Percentiles rank a stretch among this genome's conserved stretches.
Evolutionary conservation across 1,284 basidiomycete genomes (phyloP).

Genomic region (Ganoderma lingzhi): DNA sequence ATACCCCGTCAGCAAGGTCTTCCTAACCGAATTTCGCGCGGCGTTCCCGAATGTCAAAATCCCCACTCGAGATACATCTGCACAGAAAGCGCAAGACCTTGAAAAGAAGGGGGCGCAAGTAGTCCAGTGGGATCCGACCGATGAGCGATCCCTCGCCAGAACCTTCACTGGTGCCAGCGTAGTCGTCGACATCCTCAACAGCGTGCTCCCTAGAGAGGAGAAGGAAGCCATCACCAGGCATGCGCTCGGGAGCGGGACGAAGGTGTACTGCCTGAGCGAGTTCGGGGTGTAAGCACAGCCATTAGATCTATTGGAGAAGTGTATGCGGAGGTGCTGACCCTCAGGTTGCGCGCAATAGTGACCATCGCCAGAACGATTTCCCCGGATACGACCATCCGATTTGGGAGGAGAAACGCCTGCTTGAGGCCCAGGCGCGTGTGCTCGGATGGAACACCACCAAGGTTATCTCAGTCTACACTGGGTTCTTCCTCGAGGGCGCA

Average conservation of each 20-base stretch:
- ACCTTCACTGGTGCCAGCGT: not conserved
- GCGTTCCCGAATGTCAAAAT: constrained; percentile 16
- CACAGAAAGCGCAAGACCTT: constrained; percentile 31
- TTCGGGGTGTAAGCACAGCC: constrained; percentile 35
- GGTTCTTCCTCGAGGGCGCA: constrained; percentile 28
- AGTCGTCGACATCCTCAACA: constrained; percentile 13
- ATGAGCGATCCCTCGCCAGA: not conserved
- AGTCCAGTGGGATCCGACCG: not conserved
- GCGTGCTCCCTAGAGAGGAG: constrained; percentile 14
- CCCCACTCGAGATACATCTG: constrained; percentile 32
- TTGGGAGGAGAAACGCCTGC: constrained; percentile 36
- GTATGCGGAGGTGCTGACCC: not conserved
- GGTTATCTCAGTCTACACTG: constrained; percentile 36
- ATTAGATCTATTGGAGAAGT: not conserved
- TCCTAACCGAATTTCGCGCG: constrained; percentile 15
- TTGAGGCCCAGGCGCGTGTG: constrained; percentile 28
- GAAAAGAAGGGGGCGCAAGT: constrained; percentile 30
- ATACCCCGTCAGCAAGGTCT: constrained; percentile 11
- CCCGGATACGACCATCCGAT: constrained; percentile 35
- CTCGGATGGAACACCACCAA: constrained; percentile 31
- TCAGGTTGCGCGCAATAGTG: constrained; percentile 23
- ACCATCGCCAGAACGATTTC: constrained; percentile 38
- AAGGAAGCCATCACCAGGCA: constrained; percentile 31
- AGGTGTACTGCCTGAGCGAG: constrained; percentile 31
- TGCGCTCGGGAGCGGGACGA: constrained; percentile 22